Base-by-base conservation (phyloP, 2,329 filamentous ascomycete species). In the Knufia petricola region DNA sequence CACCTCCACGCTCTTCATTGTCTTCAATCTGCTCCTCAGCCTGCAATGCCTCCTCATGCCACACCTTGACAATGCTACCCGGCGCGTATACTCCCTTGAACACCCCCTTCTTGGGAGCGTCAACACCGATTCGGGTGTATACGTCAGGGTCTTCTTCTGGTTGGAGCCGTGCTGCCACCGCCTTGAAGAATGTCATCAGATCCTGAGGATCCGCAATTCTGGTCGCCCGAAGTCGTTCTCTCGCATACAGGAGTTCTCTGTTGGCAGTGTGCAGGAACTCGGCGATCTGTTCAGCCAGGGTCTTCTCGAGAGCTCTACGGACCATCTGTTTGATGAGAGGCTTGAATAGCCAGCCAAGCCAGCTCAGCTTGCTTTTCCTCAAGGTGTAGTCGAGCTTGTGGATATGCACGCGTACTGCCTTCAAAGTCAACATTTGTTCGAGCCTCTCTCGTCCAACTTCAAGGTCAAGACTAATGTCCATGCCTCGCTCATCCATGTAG, bases 71-170 rank as follows among this genome's bases (percentile, higher is more conserved):
- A 21, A 95, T 70, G 64, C 88, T 95, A 0, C 87, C 89, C 0
- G 90, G 90, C 1, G 90, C 83, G 67, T 95, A 95, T 1, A 87
- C 77, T 3, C 84, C 86, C 57, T 81, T 80, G 70, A 96, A 96
- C 0, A 90, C 73, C 24, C 78, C 78, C 55, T 72, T 69, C 13
- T 74, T 69, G 0, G 75, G 77, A 23, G 77, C 71, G 38, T 77
- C 75, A 8, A 94, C 69, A 1, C 87, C 87, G 13, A 94, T 70
- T 2, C 85, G 72, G 1, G 82, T 74, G 55, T 92, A 83, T 1
- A 94, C 58, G 63, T 94, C 85, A 1, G 86, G 82, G 62, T 92
- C 82, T 1, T 84, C 77, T 10, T 74, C 77, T 0, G 85, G 84
- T 37, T 77, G 77, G 50, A 94, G 69, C 1, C 89, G 73, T 2